Conservation (phyloP, 169 alveolate species). For the Plasmodium cynomolgi region DNA sequence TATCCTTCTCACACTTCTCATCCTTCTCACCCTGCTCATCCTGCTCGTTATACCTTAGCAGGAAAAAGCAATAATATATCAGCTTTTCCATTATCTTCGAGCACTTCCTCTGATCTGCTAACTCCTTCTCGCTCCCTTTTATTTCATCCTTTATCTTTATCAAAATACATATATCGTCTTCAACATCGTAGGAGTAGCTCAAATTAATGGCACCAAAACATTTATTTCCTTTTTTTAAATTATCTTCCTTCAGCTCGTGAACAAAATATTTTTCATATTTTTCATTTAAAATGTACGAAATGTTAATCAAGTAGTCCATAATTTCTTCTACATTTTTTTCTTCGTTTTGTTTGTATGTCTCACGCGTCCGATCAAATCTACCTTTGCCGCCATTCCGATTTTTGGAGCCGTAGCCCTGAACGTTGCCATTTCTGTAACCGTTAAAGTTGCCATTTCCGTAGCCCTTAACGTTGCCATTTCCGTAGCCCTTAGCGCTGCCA, state of each 20-base stretch:
- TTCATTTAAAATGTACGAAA: conserved; percentile 68
- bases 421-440: no score
- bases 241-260: conserved; percentile 63
- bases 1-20: background rate
- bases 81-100: conserved; percentile 64
- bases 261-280: conserved; percentile 73
- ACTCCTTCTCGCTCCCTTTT: conserved; percentile 23
- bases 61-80: conserved; percentile 60
- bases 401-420: no score
- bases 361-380: background rate
- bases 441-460: no score
- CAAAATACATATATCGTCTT: conserved; percentile 69
- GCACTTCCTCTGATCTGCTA: conserved; percentile 18
- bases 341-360: background rate
- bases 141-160: conserved; percentile 51
- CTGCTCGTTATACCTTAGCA: conserved; percentile 60
- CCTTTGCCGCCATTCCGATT: background rate
- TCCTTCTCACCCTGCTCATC: background rate
- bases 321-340: conserved; percentile 30
- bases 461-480: no score
- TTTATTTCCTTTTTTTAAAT: conserved; percentile 55
- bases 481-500: no score
- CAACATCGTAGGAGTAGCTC: conserved; percentile 21
- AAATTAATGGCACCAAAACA: conserved; percentile 28
- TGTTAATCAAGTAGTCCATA: conserved; percentile 39